Conservation (phyloP, 306 rosid genomes). For the Gleditsia sinensis region DNA sequence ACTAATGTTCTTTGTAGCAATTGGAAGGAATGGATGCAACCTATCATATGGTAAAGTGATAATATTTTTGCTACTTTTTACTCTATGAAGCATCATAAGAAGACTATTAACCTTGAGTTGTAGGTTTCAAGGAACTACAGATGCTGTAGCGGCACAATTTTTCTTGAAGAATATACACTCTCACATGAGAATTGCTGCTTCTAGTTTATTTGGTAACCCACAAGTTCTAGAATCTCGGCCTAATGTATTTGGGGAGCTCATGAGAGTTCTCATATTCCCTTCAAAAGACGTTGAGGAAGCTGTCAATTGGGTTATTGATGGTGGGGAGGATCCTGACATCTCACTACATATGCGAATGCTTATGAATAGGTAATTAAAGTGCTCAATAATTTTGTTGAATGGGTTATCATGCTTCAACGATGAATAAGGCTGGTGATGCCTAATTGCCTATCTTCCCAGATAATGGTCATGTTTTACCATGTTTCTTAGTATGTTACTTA, state of each 20-base stretch:
- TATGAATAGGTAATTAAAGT: conserved; percentile 64
- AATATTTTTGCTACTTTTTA: conserved; percentile 1
- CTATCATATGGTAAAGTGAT: conserved; percentile 81
- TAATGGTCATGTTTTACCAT: not conserved
- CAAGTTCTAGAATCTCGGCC: conserved; percentile 67
- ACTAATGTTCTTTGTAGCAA: conserved; percentile 88
- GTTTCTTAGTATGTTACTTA: not conserved
- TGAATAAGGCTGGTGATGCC: conserved; percentile 19
- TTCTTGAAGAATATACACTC: conserved; percentile 91
- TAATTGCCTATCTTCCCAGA: not conserved
- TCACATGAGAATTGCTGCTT: conserved; percentile 75
- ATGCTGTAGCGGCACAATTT: conserved; percentile 86
- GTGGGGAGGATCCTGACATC: conserved; percentile 78
- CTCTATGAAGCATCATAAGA: conserved; percentile 35
- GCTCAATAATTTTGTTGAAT: conserved; percentile 14
- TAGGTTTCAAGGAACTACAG: conserved; percentile 99
- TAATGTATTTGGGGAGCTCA: conserved; percentile 90
- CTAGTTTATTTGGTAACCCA: conserved; percentile 74
- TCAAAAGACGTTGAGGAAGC: conserved; percentile 78
- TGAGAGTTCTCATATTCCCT: conserved; percentile 89
- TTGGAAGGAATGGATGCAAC: conserved; percentile 93
- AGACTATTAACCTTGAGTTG: conserved; percentile 39
- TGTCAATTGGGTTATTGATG: conserved; percentile 74
- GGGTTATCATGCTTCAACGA: conserved; percentile 11
- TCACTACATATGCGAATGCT: conserved; percentile 98